Evolutionary conservation across 495 filamentous ascomycete genomes (phyloP), one percentile per base, ranked within the genome.

Genomic region (Oleoguttula mirabilis): DNA sequence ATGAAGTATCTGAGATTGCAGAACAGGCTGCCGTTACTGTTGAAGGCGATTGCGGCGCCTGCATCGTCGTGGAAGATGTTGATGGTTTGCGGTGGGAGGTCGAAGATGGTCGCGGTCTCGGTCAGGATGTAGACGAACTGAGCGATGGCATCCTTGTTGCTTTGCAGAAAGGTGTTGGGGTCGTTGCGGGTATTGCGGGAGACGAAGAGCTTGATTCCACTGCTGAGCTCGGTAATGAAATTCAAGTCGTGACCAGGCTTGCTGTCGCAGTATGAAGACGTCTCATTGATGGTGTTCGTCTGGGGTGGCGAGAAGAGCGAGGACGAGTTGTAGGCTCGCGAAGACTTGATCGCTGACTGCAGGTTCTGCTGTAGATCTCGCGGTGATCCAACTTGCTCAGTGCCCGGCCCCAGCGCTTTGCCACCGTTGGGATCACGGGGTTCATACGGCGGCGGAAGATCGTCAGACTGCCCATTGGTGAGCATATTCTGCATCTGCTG

Each of bases 1-100:
- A 79, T 68, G 52, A 87, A 96, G 63, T 84, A 95, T 24, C 83
- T 69, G 48, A 87, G 73, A 54, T 96, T 99, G 69, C 86, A 95
- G 67, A 96, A 96, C 23, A 96, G 73, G 51, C 77, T 81, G 34
- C 88, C 87, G 30, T 71, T 70, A 17, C 68, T 67, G 56, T 96
- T 99, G 71, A 99, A 99, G 0, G 92, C 90, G 45, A 99, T 94
- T 1, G 86, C 84, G 48, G 70, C 72, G 7, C 84, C 79, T 7
- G 65, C 62, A 15, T 80, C 72, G 47, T 94, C 87, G 49, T 85
- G 87, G 68, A 87, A 94, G 46, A 96, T 80, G 57, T 92, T 87
- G 32, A 95, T 48, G 19, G 68, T 66, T 28, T 71, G 63, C 8
- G 64, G 57, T 2, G 67, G 54, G 21, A 94, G 66, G 10, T 70